Evolutionary conservation across 169 alveolate genomes (phyloP), one percentile per base, ranked within the genome.

Genomic region (Cryptosporidium canis): DNA sequence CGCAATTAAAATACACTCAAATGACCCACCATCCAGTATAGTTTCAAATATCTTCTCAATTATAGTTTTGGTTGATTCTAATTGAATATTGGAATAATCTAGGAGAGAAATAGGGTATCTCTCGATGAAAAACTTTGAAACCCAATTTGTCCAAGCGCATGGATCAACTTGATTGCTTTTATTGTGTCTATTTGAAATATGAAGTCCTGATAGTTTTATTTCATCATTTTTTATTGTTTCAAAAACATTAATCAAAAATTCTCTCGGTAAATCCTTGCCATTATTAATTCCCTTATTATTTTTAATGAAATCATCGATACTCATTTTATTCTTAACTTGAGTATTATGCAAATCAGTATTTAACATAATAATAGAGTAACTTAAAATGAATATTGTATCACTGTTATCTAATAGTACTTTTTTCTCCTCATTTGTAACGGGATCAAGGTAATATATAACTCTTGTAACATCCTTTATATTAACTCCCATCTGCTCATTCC

Each of bases 301-400:
- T 63, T 95, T 91, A 51, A 95, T 90, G 83, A 95, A 96, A 41
- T 95, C 96, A 83, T 96, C 98, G 53, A 95, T 85, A 29, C 91
- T 83, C 95, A 93, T 93, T 85, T 94, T 95, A 82, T 91, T 92
- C 83, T 94, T 94, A n/a, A 96, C 96, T 83, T 94, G 96, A 31
- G 91, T 66, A 83, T 95, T 95, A 83, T 95, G 98, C 66, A 95
- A 85, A 85, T 96, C 98, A 33, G 98, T 95, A 91, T 96, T 96
- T 68, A 96, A 91, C 97, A 96, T 94, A 55, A 96, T 95, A 44
- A 95, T 94, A 9, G 98, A 95, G 83, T 94, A 95, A 11, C 96
- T 91, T 56, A 95, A 85, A 45, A 95, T 94, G 47, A 94, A 95
- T 33, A 94, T 94, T 31, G 94, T 95, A 82, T 95, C 97, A 35